Base-by-base conservation (phyloP, 495 filamentous ascomycete genomes). In the Trichoderma parareesei region DNA sequence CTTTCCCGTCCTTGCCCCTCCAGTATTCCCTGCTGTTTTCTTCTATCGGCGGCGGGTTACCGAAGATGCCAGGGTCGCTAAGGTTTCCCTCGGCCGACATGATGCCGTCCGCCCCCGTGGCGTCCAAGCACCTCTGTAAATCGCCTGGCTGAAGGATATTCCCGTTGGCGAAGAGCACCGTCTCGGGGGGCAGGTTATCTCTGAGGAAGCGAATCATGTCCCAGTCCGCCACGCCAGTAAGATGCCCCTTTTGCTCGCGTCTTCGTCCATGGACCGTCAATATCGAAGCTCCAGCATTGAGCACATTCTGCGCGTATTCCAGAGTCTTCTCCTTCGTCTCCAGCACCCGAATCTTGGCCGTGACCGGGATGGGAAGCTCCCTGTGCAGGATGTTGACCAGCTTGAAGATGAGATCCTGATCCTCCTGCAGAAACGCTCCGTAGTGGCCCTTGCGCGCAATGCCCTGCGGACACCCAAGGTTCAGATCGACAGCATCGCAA, bases 1-100 rank as follows among this genome's bases (percentile, higher is more conserved):
- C 90, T 67, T 86, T 88, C 8, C 90, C 91, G 71, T 92, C 84
- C 60, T 79, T 80, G 6, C 90, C 90, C 11, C 89, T 77, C 94
- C 94, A 98, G 74, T 93, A 97, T 68, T 90, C 88, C 60, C 87
- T 80, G 0, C 82, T 84, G 71, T 89, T 88, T 38, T 84, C 71
- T 3, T 88, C 90, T 2, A 79, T 64, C 1, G 81, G 69, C 1
- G 90, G 91, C 13, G 85, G 80, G 55, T 82, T 75, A 48, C 86
- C 86, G 74, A 98, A 98, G 42, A 98, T 88, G 1, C 87, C 85
- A 0, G 94, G 94, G 72, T 98, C 92, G 68, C 88, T 90, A 1
- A 98, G 82, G 70, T 96, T 96, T 2, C 92, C 93, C 70, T 98
- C 94, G 1, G 94, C 94, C 67, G 86, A 91, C 94, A 98, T 98